These are phyloP conservation scores for Grosmannia huntii DNA, from an alignment of 2,329 filamentous ascomycete species.

Conservation along the genomic window DNA sequence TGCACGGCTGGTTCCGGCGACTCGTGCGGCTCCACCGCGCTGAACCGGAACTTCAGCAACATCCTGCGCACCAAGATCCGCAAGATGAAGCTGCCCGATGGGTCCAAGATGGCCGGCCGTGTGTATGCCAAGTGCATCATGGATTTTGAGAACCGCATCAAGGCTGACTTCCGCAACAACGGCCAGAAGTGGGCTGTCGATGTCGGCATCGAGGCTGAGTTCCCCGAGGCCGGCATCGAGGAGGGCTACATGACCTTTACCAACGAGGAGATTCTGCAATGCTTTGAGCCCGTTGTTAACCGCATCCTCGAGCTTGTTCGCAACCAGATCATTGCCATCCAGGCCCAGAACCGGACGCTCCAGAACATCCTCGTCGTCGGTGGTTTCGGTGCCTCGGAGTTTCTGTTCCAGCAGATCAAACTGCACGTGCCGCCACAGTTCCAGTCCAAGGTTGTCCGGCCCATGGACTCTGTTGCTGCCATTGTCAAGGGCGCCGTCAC, in stretches of 20 bases:
- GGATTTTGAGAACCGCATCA: slow-evolving; percentile 99
- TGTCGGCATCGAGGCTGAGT: slow-evolving; percentile 96
- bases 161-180: slow-evolving; percentile 98
- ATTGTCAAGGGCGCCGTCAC: slow-evolving; percentile 98
- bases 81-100: slow-evolving; percentile 97
- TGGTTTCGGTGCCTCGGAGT: slow-evolving; percentile 96
- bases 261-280: slow-evolving; percentile 97
- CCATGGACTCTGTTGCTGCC: slow-evolving; percentile 96
- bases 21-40: slow-evolving; percentile 92
- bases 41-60: slow-evolving; percentile 97
- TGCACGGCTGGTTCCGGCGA: slow-evolving; percentile 96
- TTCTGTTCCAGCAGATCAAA: slow-evolving; percentile 99
- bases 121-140: slow-evolving; percentile 99
- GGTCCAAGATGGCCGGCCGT: slow-evolving; percentile 91
- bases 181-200: slow-evolving; percentile 99
- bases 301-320: slow-evolving; percentile 89
- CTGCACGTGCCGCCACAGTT: slow-evolving; percentile 96
- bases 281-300: slow-evolving; percentile 97
- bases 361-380: slow-evolving; percentile 97
- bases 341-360: slow-evolving; percentile 84
- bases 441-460: slow-evolving; percentile 93
- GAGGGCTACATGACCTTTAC: slow-evolving; percentile 99
- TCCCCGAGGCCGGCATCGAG: slow-evolving; percentile 93
- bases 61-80: slow-evolving; percentile 94
- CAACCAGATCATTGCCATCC: slow-evolving; percentile 98